Conservation (phyloP, 345 rosid species). For the Dipteronia dyeriana region DNA sequence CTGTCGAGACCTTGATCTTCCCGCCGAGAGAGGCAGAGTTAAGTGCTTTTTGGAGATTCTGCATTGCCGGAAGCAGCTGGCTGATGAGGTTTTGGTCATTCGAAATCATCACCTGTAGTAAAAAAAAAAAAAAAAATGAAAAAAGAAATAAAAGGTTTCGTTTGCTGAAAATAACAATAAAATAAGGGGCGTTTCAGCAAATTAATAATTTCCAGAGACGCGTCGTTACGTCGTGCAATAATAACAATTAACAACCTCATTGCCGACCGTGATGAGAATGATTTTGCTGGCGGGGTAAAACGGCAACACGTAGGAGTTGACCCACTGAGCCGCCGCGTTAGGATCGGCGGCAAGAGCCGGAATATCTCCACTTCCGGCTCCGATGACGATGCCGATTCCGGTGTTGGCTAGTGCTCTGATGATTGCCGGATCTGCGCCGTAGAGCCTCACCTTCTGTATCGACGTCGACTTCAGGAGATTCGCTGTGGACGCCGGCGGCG, state of each 20-base stretch:
- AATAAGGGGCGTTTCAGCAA: background rate
- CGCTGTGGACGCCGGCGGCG: constrained; percentile 79
- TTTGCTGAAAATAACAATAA: background rate
- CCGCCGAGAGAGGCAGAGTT: constrained; percentile 68
- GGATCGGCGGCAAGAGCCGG: constrained; percentile 83
- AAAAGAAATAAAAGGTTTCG: background rate
- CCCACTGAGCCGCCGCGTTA: constrained; percentile 74
- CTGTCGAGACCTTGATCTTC: constrained; percentile 83
- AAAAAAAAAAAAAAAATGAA: background rate
- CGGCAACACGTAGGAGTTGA: constrained; percentile 68
- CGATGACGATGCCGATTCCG: constrained; percentile 75
- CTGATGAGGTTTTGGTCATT: constrained; percentile 66
- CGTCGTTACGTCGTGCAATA: background rate
- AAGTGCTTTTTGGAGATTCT: constrained; percentile 74
- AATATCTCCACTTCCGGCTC: constrained; percentile 72
- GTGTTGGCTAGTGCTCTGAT: constrained; percentile 79
- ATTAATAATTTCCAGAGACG: background rate
- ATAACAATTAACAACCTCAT: constrained; percentile 54
- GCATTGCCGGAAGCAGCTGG: constrained; percentile 89
- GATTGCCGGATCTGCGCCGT: constrained; percentile 83
- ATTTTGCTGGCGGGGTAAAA: constrained; percentile 85
- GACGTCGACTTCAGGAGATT: constrained; percentile 79
- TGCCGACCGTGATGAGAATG: constrained; percentile 81
- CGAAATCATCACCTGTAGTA: constrained; percentile 58
- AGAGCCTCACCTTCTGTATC: constrained; percentile 70